Percentiles rank a stretch among this genome's conserved stretches.
These are phyloP conservation scores for Plantago major DNA, from an alignment of 257 asterid genomes.

Conservation along the genomic window DNA sequence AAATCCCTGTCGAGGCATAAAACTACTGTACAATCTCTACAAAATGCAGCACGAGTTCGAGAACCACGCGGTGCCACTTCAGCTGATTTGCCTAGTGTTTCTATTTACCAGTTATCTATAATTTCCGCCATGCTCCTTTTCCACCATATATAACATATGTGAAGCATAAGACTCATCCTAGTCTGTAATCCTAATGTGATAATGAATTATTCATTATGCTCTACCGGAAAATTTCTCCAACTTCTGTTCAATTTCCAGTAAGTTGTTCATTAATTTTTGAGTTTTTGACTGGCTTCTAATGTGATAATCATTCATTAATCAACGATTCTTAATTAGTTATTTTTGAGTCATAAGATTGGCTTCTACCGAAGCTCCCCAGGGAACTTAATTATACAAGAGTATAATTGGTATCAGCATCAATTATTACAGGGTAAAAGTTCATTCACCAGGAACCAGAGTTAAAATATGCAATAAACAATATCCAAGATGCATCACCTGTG, in stretches of 20 bases:
- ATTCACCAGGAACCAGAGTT: background rate
- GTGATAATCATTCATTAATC: too few species aligned
- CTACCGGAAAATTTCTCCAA: too few species aligned
- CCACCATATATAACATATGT: background rate
- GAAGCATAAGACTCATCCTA: background rate
- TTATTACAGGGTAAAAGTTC: background rate
- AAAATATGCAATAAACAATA: background rate
- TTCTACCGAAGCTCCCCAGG: too few species aligned
- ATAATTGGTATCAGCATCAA: too few species aligned
- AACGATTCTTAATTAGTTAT: too few species aligned
- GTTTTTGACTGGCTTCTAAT: too few species aligned
- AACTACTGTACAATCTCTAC: background rate
- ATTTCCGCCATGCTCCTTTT: background rate
- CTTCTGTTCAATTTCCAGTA: too few species aligned
- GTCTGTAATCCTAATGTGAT: background rate
- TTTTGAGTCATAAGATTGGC: background rate
- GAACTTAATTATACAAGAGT: too few species aligned
- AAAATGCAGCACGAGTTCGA: conserved; percentile 1
- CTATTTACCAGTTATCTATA: background rate
- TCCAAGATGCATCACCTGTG: background rate
- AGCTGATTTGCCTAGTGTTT: background rate
- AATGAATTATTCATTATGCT: background rate
- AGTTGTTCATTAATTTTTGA: too few species aligned
- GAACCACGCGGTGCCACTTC: background rate
- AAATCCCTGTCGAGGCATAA: conserved; percentile 1